Evolutionary conservation across 129 eudicot species (phyloP).

Genomic region (Ambrosia trifida): DNA sequence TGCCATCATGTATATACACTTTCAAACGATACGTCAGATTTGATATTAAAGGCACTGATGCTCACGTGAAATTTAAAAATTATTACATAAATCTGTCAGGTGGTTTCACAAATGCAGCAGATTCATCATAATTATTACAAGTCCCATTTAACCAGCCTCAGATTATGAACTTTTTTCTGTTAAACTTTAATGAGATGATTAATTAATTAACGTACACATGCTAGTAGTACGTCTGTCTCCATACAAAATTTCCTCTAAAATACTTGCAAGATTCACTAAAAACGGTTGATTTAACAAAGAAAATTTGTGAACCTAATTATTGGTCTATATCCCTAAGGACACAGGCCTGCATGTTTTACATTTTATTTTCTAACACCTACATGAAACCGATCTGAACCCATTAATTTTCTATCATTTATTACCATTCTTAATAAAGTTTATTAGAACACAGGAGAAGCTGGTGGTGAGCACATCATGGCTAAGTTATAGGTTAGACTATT

Average conservation of each 20-base stretch:
- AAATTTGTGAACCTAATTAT: background rate
- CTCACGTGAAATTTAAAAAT: background rate
- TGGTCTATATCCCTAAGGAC: background rate
- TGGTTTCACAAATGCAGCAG: too few relatives aligned
- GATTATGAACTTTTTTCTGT: background rate
- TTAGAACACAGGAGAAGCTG: conserved; percentile 37
- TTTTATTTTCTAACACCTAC: conserved; percentile 12
- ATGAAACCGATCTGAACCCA: conserved; percentile 15
- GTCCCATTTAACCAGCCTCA: background rate
- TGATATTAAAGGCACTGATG: conserved; percentile 13
- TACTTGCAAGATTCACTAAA: background rate
- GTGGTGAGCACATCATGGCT: conserved; percentile 26
- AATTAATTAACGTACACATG: background rate
- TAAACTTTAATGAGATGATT: background rate
- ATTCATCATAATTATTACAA: too few relatives aligned
- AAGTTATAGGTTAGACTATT: conserved; percentile 33
- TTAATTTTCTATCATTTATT: conserved; percentile 7
- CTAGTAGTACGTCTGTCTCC: too few relatives aligned
- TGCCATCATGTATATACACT: background rate
- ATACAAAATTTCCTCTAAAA: too few relatives aligned
- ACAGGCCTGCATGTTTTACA: background rate
- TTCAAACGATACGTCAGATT: conserved; percentile 16
- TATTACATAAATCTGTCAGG: background rate
- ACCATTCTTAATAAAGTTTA: background rate
- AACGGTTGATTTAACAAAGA: background rate